phyloP scores from a whole-genome alignment of 164 flowering plant species.

The Aristolochia fimbriata region DNA sequence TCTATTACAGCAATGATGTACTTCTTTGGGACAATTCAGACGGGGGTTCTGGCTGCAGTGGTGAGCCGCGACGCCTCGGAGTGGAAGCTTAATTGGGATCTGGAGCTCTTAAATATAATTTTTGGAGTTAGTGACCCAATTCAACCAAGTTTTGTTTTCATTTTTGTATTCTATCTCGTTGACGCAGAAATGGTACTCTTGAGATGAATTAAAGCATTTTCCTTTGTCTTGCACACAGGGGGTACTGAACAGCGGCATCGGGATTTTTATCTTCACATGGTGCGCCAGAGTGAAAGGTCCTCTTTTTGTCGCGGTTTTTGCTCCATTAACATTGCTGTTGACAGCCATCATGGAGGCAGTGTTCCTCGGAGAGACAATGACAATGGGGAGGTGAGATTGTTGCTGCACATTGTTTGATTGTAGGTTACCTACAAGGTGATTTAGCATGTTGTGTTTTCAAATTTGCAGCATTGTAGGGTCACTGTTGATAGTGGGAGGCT shows the following conservation, averaged over 20 bases:
- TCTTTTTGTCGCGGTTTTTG: conserved; percentile 10
- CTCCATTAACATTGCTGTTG: conserved; percentile 9
- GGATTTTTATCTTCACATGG: conserved; percentile 8
- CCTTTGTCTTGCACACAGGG: conserved; percentile 2
- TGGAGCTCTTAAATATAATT: conserved; percentile 11
- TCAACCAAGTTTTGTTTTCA: too few species aligned
- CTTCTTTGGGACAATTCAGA: conserved; percentile 12
- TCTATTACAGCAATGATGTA: conserved; percentile 8
- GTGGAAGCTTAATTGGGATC: conserved; percentile 10
- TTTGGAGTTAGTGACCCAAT: conserved; percentile 6
- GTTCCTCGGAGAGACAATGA: conserved; percentile 7
- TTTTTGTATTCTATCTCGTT: not conserved
- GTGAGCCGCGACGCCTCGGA: conserved; percentile 1
- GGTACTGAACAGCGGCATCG: conserved; percentile 9
- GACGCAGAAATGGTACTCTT: not conserved
- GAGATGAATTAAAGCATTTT: not conserved
- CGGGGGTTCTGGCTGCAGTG: conserved; percentile 4
- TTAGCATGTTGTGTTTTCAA: not conserved
- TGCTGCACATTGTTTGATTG: not conserved
- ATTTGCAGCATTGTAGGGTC: conserved; percentile 13
- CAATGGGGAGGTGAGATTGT: conserved; percentile 5
- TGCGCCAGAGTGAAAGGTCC: conserved; percentile 11
- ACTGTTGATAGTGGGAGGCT: conserved; percentile 8
- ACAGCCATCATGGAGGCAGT: conserved; percentile 5
- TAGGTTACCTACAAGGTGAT: too few species aligned